Base-by-base conservation (phyloP, 495 filamentous ascomycete genomes). In the Tuber melanosporum region DNA sequence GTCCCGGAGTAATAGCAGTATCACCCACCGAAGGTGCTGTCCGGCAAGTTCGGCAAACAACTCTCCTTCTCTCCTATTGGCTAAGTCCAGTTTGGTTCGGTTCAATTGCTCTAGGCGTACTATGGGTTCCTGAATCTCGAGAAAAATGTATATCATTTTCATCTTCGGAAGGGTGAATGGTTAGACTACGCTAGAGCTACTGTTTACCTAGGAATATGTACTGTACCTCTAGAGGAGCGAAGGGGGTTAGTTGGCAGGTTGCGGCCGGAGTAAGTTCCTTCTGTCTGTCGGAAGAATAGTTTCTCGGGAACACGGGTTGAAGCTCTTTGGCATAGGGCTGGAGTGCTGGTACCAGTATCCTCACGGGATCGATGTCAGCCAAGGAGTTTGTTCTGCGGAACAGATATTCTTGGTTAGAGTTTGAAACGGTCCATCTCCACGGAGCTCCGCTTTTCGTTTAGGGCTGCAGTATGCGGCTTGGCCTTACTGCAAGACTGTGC, bases 21-120 rank as follows among this genome's bases (percentile, higher is more conserved):
- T 87, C 26, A 87, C 85, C 76, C 90, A 76, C 19, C 88, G 89
- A 69, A 93, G 86, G 20, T 85, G 85, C 79, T 84, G 85, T 82
- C 90, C 91, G 69, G 86, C 87, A 74, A 91, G 86, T 84, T 91
- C 91, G 83, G 88, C 88, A 81, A 86, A 91, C 4, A 14, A 12
- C 26, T 36, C 26, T 66, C 12, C 57, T 66, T 66, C 57, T 7
- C 57, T 66, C 26, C 8, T 66, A 66, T 36, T 12, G 57, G 32
- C 14, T 36, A 5, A 66, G 6, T 17, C 5, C 26, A 36, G 14
- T 36, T 32, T 26, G 26, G 1, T 17, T 32, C 1, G 36, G 57
- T 14, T 36, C 57, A 66, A 7, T 17, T 36, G 0, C 14, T 36
- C 26, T 32, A 17, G 26, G 4, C 57, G 7, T 0, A 26, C 14